A percentile compares a stretch with the other conserved stretches of the same genome.
Evolutionary conservation across 257 asterid species (phyloP).

Genomic region (Solanum piurae): DNA sequence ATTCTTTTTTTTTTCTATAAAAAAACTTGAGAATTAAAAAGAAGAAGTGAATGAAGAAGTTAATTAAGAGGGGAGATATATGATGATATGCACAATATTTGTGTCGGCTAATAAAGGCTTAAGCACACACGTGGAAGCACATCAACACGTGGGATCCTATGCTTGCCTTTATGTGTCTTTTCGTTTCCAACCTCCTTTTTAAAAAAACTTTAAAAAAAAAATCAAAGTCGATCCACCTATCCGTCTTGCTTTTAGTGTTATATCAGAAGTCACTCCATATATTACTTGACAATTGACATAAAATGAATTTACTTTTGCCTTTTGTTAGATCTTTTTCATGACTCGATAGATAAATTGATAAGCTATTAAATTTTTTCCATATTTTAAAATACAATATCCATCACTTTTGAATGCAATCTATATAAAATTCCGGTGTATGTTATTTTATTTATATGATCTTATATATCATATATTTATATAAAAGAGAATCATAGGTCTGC

Average conservation of each 20-base stretch:
- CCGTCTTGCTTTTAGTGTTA: no score
- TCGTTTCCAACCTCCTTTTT: neutral
- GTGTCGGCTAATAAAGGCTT: conserved; percentile 16
- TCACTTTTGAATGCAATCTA: neutral
- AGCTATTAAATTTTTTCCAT: neutral
- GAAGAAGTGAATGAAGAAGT: neutral
- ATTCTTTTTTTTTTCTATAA: conserved; percentile 15
- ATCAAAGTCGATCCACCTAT: neutral
- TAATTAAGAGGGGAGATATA: neutral
- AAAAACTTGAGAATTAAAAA: neutral
- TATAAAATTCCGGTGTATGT: neutral
- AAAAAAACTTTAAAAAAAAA: neutral
- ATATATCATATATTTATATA: no score
- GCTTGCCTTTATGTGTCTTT: neutral
- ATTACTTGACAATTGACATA: no score
- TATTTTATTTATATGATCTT: neutral
- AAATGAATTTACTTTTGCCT: no score
- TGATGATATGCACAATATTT: neutral
- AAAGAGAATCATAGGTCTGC: no score
- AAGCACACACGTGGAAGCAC: conserved; percentile 26
- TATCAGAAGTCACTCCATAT: no score
- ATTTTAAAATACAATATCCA: neutral
- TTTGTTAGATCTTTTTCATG: no score
- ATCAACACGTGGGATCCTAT: conserved; percentile 9
- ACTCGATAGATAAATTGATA: no score